phyloP scores from a whole-genome alignment of 2,329 filamentous ascomycete genomes.

The Diplodia seriata region DNA sequence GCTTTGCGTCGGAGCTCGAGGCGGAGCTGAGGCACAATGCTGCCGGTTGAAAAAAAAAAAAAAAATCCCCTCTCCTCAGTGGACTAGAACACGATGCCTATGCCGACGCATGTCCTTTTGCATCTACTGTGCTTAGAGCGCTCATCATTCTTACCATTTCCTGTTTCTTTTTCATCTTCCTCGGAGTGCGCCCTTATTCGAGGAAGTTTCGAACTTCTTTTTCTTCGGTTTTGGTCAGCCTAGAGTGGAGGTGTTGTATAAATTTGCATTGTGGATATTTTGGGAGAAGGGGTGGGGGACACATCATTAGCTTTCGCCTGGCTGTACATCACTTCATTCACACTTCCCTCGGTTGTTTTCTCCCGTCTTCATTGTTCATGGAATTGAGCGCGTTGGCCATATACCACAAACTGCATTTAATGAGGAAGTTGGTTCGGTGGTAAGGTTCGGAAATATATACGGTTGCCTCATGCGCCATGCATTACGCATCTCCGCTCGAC shows the following conservation, averaged over 20 bases:
- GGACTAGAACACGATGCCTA: background rate
- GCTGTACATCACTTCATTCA: background rate
- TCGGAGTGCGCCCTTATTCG: background rate
- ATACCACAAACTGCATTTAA: slow-evolving; percentile 2
- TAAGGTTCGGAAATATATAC: background rate
- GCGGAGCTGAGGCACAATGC: slow-evolving; percentile 26
- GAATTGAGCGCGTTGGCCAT: background rate
- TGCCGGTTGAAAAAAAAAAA: background rate
- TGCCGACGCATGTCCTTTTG: background rate
- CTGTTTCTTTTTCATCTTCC: background rate
- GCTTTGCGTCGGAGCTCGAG: slow-evolving; percentile 12
- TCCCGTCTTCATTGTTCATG: background rate
- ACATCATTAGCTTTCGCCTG: background rate
- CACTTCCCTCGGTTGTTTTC: background rate
- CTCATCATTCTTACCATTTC: background rate
- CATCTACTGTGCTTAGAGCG: background rate
- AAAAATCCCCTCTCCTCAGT: too few relatives aligned
- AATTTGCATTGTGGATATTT: slow-evolving; percentile 12
- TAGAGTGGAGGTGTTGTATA: slow-evolving; percentile 15
- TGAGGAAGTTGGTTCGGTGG: background rate
- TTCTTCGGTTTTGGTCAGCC: background rate
- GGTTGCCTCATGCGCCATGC: background rate
- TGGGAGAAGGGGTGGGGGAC: background rate
- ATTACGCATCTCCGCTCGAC: too few relatives aligned
- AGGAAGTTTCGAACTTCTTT: background rate